phyloP scores from a whole-genome alignment of 2,329 filamentous ascomycete genomes.

The Diaporthe humulicola region DNA sequence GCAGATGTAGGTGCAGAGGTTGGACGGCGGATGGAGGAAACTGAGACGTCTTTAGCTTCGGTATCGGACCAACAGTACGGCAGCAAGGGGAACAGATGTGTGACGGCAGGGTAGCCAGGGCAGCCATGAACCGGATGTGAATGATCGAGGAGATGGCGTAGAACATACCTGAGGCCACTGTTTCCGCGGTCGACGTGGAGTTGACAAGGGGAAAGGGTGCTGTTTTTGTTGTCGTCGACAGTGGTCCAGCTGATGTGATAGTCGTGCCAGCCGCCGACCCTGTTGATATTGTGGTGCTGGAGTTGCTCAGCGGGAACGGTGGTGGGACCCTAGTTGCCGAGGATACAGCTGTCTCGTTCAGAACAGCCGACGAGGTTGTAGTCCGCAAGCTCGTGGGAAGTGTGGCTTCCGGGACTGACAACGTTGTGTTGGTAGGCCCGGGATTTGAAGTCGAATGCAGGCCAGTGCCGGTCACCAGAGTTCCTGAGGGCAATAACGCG shows the following conservation, averaged over 20 bases:
- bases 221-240: background rate
- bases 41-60: background rate
- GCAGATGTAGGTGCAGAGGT: background rate
- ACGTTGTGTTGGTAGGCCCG: background rate
- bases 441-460: background rate
- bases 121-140: background rate
- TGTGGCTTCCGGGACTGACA: background rate
- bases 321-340: background rate
- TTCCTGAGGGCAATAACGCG: background rate
- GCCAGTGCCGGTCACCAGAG: background rate
- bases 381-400: background rate
- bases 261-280: background rate
- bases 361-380: background rate
- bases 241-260: background rate
- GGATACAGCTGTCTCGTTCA: background rate
- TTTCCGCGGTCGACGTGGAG: background rate
- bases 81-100: background rate
- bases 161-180: background rate
- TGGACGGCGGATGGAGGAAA: background rate
- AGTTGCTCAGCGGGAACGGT: constrained; percentile 20
- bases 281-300: background rate
- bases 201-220: background rate
- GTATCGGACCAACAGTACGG: too few species aligned
- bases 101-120: background rate
- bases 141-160: too few species aligned